phyloP scores from a whole-genome alignment of 2,329 filamentous ascomycete species.

The Epicoccum sorghinum region DNA sequence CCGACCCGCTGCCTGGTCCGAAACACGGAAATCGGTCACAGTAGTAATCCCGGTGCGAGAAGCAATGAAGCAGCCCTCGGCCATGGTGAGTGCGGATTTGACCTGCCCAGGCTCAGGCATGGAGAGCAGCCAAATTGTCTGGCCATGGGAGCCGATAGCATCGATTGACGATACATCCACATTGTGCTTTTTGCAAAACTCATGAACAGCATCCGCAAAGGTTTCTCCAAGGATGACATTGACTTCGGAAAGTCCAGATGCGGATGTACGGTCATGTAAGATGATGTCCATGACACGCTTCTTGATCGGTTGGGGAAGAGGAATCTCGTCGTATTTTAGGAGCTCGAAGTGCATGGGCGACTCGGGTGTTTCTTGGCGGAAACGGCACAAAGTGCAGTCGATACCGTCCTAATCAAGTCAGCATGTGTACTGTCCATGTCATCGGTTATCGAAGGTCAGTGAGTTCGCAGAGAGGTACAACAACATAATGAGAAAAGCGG shows the following conservation, averaged over 20 bases:
- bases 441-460: too few relatives aligned
- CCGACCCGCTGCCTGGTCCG: constrained; percentile 62
- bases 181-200: constrained; percentile 45
- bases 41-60: constrained; percentile 62
- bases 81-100: constrained; percentile 55
- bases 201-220: constrained; percentile 59
- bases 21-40: constrained; percentile 64
- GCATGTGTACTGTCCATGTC: neutral
- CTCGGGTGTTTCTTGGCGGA: neutral
- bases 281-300: constrained; percentile 65
- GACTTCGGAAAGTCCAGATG: constrained; percentile 62
- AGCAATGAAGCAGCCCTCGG: constrained; percentile 63
- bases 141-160: constrained; percentile 63
- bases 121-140: constrained; percentile 62
- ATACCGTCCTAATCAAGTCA: neutral
- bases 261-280: constrained; percentile 61
- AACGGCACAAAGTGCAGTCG: neutral
- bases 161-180: constrained; percentile 38
- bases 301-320: constrained; percentile 61
- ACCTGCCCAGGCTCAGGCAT: constrained; percentile 45
- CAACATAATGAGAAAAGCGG: too few relatives aligned
- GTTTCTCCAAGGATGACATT: constrained; percentile 65
- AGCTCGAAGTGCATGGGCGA: constrained; percentile 62
- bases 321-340: constrained; percentile 63
- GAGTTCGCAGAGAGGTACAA: too few relatives aligned